Conservation (phyloP, 2,329 filamentous ascomycete genomes). For the Cercospora berteroae region DNA sequence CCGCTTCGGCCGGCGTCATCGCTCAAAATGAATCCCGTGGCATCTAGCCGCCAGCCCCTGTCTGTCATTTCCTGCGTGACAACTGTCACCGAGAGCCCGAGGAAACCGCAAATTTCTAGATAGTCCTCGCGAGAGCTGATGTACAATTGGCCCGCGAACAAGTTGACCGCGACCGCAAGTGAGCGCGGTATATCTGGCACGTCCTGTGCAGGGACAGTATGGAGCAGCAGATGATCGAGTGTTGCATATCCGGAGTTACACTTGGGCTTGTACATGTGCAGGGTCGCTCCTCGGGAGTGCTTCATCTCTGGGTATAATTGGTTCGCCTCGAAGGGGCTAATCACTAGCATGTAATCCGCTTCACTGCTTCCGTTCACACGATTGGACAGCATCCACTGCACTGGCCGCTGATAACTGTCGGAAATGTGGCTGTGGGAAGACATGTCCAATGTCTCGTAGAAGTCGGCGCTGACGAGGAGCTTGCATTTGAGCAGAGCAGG, state of each 20-base stretch:
- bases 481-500: too few relatives aligned
- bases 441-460: too few relatives aligned
- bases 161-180: slow-evolving; percentile 54
- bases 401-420: slow-evolving; percentile 53
- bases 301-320: slow-evolving; percentile 47
- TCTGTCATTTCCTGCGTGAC: neutral
- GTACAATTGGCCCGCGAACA: slow-evolving; percentile 69
- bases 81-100: slow-evolving; percentile 46
- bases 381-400: slow-evolving; percentile 54
- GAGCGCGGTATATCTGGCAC: slow-evolving; percentile 22
- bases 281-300: slow-evolving; percentile 26
- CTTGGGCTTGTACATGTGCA: slow-evolving; percentile 55
- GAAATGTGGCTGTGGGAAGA: slow-evolving; percentile 13
- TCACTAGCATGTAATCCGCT: slow-evolving; percentile 47
- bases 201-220: slow-evolving; percentile 38
- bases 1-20: slow-evolving; percentile 21
- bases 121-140: slow-evolving; percentile 58
- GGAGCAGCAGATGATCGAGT: slow-evolving; percentile 51
- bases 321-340: slow-evolving; percentile 63
- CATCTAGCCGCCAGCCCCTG: slow-evolving; percentile 20
- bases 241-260: slow-evolving; percentile 38
- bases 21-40: slow-evolving; percentile 27
- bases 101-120: slow-evolving; percentile 47
- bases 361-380: neutral
- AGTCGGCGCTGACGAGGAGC: too few relatives aligned